These are phyloP conservation scores for Sporothrix mexicana DNA, from an alignment of 2,329 filamentous ascomycete species.

Conservation along the genomic window DNA sequence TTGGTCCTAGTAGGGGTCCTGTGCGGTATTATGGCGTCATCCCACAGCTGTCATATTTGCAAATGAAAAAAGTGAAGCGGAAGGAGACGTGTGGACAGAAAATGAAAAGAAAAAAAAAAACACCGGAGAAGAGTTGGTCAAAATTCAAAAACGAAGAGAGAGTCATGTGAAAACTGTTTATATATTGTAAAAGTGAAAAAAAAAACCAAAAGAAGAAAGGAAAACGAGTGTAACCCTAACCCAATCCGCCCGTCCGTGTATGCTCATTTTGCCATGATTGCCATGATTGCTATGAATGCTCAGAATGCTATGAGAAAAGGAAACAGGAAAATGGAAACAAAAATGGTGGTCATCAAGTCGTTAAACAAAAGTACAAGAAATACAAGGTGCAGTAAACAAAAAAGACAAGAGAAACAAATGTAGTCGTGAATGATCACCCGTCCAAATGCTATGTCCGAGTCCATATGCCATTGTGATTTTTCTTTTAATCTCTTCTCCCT, in stretches of 20 bases:
- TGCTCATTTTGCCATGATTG: conserved; percentile 1
- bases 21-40: conserved; percentile 14
- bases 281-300: not conserved
- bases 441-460: not conserved
- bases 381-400: conserved; percentile 13
- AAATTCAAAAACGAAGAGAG: conserved; percentile 21
- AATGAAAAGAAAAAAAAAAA: not conserved
- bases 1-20: not conserved
- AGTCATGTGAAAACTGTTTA: not conserved
- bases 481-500: not conserved
- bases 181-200: not conserved
- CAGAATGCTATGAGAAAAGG: not conserved
- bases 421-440: not conserved
- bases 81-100: not conserved
- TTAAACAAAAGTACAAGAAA: not conserved
- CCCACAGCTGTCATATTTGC: conserved; percentile 18
- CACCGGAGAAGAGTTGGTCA: too few relatives aligned
- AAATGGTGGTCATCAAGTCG: conserved; percentile 7
- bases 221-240: not conserved
- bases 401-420: not conserved
- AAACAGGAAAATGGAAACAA: conserved; percentile 13
- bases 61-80: conserved; percentile 1
- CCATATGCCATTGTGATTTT: conserved; percentile 3
- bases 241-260: conserved; percentile 10
- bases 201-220: not conserved